Evolutionary conservation across 106 monocot species (phyloP).

Genomic region (Phalaenopsis aphrodite): DNA sequence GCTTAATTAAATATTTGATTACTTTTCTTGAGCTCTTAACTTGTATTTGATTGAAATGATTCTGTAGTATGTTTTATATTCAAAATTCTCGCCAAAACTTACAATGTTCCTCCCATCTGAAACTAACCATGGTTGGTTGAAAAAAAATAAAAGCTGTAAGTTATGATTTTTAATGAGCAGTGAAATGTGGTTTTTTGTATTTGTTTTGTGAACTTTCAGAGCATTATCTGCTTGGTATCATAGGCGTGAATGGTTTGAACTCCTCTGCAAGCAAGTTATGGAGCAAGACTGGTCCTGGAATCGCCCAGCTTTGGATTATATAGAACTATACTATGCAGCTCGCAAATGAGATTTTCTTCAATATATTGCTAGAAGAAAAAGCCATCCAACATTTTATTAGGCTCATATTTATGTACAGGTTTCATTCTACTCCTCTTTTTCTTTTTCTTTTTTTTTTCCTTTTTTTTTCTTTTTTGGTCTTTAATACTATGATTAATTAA

Average conservation of each 20-base stretch:
- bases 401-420: conserved; percentile 1
- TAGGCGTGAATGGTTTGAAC: conserved; percentile 52
- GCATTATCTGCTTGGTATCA: conserved; percentile 56
- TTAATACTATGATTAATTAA: background rate
- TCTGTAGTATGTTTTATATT: no score
- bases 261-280: conserved; percentile 61
- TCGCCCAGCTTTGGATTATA: conserved; percentile 62
- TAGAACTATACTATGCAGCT: conserved; percentile 55
- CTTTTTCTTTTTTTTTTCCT: no score
- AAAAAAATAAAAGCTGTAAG: no score
- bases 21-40: no score
- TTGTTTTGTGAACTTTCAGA: conserved; percentile 16
- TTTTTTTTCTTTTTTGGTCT: no score
- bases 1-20: no score
- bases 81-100: no score
- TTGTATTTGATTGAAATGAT: no score
- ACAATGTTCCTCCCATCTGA: no score
- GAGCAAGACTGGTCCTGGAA: conserved; percentile 89
- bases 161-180: no score
- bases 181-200: no score
- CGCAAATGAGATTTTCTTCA: conserved; percentile 20
- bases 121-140: no score
- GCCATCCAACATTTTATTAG: background rate
- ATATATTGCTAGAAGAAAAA: background rate
- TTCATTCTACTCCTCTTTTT: background rate